These are phyloP conservation scores for Acrodontium crateriforme DNA, from an alignment of 2,329 filamentous ascomycete species.

Conservation along the genomic window DNA sequence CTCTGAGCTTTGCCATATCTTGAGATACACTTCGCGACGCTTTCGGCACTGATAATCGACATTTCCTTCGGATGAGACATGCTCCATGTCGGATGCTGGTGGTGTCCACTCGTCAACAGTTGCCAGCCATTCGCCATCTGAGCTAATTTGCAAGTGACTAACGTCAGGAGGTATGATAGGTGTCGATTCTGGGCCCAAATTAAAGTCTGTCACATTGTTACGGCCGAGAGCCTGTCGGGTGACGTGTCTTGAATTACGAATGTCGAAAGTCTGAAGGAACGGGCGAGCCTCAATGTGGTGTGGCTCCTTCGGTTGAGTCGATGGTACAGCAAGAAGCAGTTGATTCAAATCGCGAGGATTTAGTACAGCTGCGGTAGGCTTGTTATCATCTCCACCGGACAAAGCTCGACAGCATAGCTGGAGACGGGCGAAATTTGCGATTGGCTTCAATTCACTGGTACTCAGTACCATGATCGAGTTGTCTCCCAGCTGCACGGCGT, in stretches of 20 bases:
- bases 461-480: slow-evolving; percentile 87
- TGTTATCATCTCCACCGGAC: too few species aligned
- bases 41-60: slow-evolving; percentile 29
- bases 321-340: slow-evolving; percentile 36
- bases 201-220: slow-evolving; percentile 73
- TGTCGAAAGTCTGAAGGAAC: slow-evolving; percentile 74
- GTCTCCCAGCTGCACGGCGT: slow-evolving; percentile 74
- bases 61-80: slow-evolving; percentile 29
- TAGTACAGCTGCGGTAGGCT: slow-evolving; percentile 21
- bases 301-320: slow-evolving; percentile 31
- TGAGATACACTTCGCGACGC: slow-evolving; percentile 61
- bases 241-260: slow-evolving; percentile 63
- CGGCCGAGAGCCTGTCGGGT: slow-evolving; percentile 80
- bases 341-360: slow-evolving; percentile 28
- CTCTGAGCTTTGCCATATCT: slow-evolving; percentile 68
- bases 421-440: slow-evolving; percentile 69
- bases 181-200: slow-evolving; percentile 56
- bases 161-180: slow-evolving; percentile 66
- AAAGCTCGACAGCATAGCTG: too few species aligned
- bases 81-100: slow-evolving; percentile 51
- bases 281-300: slow-evolving; percentile 30
- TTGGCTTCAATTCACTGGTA: slow-evolving; percentile 76
- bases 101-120: slow-evolving; percentile 87
- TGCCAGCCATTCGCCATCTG: slow-evolving; percentile 77
- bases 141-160: slow-evolving; percentile 58